A percentile compares a stretch with the other conserved stretches of the same genome.
Conservation (phyloP, 2,329 filamentous ascomycete genomes). For the Xylariaceae sp. region DNA sequence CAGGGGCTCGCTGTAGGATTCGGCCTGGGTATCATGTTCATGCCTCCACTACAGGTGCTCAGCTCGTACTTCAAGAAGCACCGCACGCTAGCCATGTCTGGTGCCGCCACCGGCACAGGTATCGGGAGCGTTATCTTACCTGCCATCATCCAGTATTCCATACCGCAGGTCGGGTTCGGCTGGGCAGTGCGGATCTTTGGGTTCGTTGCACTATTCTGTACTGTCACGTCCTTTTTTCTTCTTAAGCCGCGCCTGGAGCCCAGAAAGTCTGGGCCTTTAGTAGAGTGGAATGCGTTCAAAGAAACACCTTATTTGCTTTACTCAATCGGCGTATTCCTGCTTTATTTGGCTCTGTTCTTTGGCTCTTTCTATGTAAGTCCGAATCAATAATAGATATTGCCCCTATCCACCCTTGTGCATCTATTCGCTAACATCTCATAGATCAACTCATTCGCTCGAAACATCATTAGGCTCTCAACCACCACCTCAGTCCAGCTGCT, state of each 20-base stretch:
- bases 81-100: conserved; percentile 29
- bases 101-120: background rate
- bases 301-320: background rate
- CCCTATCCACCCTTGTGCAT: too few species aligned
- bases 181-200: background rate
- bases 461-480: conserved; percentile 44
- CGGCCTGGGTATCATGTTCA: conserved; percentile 47
- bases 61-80: conserved; percentile 53
- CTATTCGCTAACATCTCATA: background rate
- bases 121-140: conserved; percentile 54
- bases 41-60: conserved; percentile 46
- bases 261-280: conserved; percentile 1
- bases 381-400: too few species aligned
- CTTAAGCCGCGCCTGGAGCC: conserved; percentile 5
- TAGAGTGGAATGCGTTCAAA: conserved; percentile 6
- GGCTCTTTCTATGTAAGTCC: background rate
- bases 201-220: background rate
- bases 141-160: conserved; percentile 24
- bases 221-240: conserved; percentile 1
- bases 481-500: conserved; percentile 54
- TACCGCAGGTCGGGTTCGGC: background rate
- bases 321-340: background rate
- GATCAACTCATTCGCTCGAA: conserved; percentile 37
- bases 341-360: background rate
- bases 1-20: conserved; percentile 32